Evolutionary conservation across 148 eudicot genomes (phyloP).

Genomic region (Chenopodium album): DNA sequence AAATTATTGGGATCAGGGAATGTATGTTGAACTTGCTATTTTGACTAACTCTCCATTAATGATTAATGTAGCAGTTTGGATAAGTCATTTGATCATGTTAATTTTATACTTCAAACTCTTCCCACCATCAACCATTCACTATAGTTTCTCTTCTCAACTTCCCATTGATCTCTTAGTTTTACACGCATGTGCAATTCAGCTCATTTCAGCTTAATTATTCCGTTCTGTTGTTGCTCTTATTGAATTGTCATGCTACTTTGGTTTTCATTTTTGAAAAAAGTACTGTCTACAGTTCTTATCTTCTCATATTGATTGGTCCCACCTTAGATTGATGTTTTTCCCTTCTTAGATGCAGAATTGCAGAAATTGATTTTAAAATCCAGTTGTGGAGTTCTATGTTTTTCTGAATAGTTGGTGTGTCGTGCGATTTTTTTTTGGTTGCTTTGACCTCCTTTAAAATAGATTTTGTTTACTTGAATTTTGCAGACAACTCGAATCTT

Average conservation of each 20-base stretch:
- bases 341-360: not conserved
- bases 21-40: not conserved
- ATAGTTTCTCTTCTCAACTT: not conserved
- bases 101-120: not conserved
- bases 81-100: not conserved
- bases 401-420: not conserved
- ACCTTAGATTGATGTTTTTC: not conserved
- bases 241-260: no score
- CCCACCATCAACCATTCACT: not conserved
- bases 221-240: no score
- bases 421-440: not conserved
- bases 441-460: not conserved
- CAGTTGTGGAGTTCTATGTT: not conserved
- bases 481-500: conserved; percentile 86
- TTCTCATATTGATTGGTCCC: not conserved
- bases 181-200: not conserved
- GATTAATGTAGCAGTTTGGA: not conserved
- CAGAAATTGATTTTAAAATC: not conserved
- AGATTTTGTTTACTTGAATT: conserved; percentile 1
- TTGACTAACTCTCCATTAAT: not conserved
- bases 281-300: not conserved
- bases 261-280: no score
- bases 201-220: no score
- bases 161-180: not conserved
- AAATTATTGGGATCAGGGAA: not conserved